Evolutionary conservation across 495 filamentous ascomycete species (phyloP).

Genomic region (Xeromyces bisporus): DNA sequence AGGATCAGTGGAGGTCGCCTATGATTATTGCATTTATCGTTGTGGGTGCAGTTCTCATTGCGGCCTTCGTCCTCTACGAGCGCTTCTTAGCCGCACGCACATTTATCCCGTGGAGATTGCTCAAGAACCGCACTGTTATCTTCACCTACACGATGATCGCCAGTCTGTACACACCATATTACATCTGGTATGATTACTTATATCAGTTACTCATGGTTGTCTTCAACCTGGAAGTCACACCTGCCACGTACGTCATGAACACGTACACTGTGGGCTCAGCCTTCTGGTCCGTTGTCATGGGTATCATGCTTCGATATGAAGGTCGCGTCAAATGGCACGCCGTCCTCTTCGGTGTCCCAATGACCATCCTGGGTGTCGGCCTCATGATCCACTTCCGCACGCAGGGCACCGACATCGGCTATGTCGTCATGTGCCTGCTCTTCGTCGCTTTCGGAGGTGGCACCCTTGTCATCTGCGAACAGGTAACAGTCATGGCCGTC

Average conservation of each 20-base stretch:
- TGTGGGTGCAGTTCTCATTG: conserved; percentile 32
- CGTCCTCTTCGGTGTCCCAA: conserved; percentile 38
- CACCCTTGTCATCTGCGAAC: conserved; percentile 41
- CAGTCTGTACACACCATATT: conserved; percentile 31
- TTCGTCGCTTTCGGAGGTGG: conserved; percentile 49
- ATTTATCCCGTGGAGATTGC: conserved; percentile 41
- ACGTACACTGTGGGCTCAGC: conserved; percentile 34
- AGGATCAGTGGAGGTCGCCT: conserved; percentile 31
- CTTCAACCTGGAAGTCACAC: conserved; percentile 33
- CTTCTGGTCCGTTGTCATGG: conserved; percentile 31
- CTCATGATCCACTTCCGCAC: conserved; percentile 56
- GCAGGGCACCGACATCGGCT: conserved; percentile 38
- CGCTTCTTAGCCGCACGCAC: conserved; percentile 31
- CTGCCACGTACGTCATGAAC: conserved; percentile 39
- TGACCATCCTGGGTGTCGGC: conserved; percentile 38
- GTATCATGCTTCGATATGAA: conserved; percentile 34
- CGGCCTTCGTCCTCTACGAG: conserved; percentile 41
- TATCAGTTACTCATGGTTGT: conserved; percentile 54
- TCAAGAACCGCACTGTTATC: conserved; percentile 46
- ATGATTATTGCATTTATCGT: conserved; percentile 40
- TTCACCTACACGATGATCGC: conserved; percentile 39
- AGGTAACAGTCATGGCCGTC: conserved; percentile 52
- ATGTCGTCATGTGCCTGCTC: conserved; percentile 57
- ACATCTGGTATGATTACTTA: conserved; percentile 41
- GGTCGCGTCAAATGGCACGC: conserved; percentile 37